Evolutionary conservation across 2,329 filamentous ascomycete species (phyloP), one percentile per base, ranked within the genome.

Genomic region (Dryadomyces quercivorus): DNA sequence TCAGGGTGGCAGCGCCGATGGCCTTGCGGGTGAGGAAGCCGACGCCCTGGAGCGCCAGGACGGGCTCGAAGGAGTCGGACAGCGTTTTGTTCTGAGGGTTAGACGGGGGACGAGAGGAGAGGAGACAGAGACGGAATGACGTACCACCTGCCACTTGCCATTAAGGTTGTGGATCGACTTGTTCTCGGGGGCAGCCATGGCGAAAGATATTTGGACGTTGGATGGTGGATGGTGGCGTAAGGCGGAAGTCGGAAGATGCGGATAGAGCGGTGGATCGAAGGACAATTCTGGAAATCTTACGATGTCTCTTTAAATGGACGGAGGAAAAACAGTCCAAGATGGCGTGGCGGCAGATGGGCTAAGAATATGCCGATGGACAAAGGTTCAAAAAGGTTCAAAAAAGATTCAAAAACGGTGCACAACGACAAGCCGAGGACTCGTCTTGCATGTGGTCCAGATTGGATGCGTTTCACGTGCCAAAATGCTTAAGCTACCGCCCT

Each of bases 1-100:
- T 84, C 53, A 95, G 71, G 48, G 81, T 85, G 36, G 88, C 86
- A 36, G 82, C 67, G 61, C 74, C 69, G 66, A 94, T 81, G 57
- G 78, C 81, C 72, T 85, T 90, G 69, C 88, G 87, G 51, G 77
- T 76, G 51, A 91, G 62, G 78, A 80, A 92, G 67, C 80, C 73
- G 57, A 89, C 73, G 64, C 84, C 84, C 75, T 90, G 86, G 63
- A 92, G 76, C 51, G 76, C 65, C 56, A 95, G 82, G 58, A 85
- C 78, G 1, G 81, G 73, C 57, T 90, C 86, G 50, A 82, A 72
- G 60, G 76, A 71, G 68, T 86, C 83, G 56, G 86, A 90, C 61
- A 90, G 74, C 58, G 72, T 70, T 66, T 86, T 86, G 77, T 93
- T 91, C 88, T 92, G 64, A 15, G 38, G 10, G 38, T 42, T 58